A percentile compares a stretch with the other conserved stretches of the same genome.
Evolutionary conservation across 2,329 filamentous ascomycete species (phyloP).

Genomic region (Ampelomyces quisqualis): DNA sequence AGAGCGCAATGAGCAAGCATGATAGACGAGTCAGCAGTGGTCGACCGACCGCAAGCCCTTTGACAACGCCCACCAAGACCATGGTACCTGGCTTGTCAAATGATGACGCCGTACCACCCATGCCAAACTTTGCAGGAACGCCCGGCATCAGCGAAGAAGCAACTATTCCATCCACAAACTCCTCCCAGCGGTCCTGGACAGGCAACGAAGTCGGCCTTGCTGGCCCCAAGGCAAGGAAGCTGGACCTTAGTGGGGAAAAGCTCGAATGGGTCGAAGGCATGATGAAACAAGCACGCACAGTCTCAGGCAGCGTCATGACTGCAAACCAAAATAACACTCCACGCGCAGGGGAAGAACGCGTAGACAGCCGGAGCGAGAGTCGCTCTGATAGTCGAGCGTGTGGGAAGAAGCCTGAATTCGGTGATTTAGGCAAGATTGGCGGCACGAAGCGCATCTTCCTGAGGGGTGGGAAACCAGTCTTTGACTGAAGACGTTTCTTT

Average conservation of each 20-base stretch:
- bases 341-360: constrained; percentile 20
- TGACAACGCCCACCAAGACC: constrained; percentile 33
- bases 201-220: constrained; percentile 63
- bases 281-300: constrained; percentile 74
- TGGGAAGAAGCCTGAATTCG: constrained; percentile 52
- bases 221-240: constrained; percentile 64
- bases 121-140: constrained; percentile 28
- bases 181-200: constrained; percentile 39
- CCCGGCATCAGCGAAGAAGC: constrained; percentile 30
- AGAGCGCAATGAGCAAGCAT: constrained; percentile 30
- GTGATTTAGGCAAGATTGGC: constrained; percentile 70
- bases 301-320: constrained; percentile 57
- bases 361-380: constrained; percentile 30
- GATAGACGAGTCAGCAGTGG: constrained; percentile 31
- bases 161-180: constrained; percentile 28
- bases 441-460: constrained; percentile 72
- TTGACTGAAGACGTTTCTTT: not conserved
- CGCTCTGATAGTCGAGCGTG: constrained; percentile 29
- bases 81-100: constrained; percentile 14
- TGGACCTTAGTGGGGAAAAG: constrained; percentile 69
- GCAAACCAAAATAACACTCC: constrained; percentile 19
- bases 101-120: constrained; percentile 26
- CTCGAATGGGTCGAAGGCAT: constrained; percentile 80
- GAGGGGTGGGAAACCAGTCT: constrained; percentile 30
- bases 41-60: constrained; percentile 21